Conservation (phyloP, 2,329 filamentous ascomycete genomes). For the Microsporum ferrugineum region DNA sequence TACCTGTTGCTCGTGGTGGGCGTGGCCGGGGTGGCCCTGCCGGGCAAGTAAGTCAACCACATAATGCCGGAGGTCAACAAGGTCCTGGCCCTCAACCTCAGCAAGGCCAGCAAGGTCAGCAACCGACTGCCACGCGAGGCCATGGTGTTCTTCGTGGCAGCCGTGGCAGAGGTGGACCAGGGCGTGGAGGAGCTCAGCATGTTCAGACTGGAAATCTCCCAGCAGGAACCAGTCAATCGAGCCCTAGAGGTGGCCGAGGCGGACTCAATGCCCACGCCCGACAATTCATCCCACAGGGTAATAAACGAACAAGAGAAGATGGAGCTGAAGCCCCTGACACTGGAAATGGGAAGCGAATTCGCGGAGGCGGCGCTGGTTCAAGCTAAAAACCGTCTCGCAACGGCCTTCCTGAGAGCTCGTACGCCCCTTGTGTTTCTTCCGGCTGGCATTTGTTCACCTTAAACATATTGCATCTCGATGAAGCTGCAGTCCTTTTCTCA, state of each 20-base stretch:
- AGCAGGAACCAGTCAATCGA: conserved; percentile 22
- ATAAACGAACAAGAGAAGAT: conserved; percentile 47
- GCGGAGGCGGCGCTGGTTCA: conserved; percentile 27
- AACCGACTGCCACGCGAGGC: conserved; percentile 24
- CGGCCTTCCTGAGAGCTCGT: background rate
- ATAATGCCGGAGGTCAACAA: conserved; percentile 22
- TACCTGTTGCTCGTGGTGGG: conserved; percentile 34
- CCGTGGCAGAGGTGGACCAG: conserved; percentile 30
- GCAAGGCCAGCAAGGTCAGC: conserved; percentile 23
- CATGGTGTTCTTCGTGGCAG: conserved; percentile 33
- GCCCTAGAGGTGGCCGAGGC: conserved; percentile 25
- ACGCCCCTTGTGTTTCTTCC: background rate
- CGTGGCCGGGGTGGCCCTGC: conserved; percentile 22
- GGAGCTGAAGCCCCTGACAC: conserved; percentile 27
- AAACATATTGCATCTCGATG: background rate
- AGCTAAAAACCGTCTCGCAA: background rate
- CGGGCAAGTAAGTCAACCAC: conserved; percentile 24
- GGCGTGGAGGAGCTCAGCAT: conserved; percentile 36
- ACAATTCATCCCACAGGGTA: conserved; percentile 47
- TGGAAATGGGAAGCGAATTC: conserved; percentile 37
- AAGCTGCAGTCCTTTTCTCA: background rate
- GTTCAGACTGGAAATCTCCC: conserved; percentile 29
- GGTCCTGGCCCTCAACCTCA: conserved; percentile 18
- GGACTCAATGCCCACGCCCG: conserved; percentile 40
- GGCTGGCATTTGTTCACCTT: background rate